Percentiles rank a stretch among this genome's conserved stretches.
Conservation (phyloP, 805 yeast species). For the Limtongozyma cylindracea region DNA sequence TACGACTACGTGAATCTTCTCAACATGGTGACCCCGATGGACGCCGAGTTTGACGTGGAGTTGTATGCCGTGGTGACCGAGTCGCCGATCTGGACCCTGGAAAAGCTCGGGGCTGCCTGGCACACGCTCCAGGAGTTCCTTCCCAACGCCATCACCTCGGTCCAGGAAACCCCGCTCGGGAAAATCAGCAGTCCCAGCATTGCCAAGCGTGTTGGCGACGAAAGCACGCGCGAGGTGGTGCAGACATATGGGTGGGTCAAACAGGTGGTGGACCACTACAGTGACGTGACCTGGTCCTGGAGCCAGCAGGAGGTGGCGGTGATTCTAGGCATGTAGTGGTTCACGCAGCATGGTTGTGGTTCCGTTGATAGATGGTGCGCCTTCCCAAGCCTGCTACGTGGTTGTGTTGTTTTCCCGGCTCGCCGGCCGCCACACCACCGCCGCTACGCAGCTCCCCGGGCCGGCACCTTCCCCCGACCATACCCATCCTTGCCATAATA, state of each 20-base stretch:
- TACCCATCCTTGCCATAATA: constrained; percentile 78
- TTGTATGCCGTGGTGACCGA: constrained; percentile 42
- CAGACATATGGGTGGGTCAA: no score
- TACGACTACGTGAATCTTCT: constrained; percentile 35
- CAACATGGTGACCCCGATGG: constrained; percentile 47
- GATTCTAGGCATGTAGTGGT: no score
- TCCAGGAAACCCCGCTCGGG: constrained; percentile 23
- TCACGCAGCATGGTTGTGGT: no score
- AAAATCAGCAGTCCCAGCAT: constrained; percentile 38
- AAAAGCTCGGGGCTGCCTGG: constrained; percentile 17
- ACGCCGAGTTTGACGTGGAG: constrained; percentile 32
- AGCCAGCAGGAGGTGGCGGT: constrained; percentile 12
- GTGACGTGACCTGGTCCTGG: no score
- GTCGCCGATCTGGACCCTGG: constrained; percentile 24
- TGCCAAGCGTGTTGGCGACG: no score
- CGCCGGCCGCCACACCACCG: no score
- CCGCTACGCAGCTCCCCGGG: no score
- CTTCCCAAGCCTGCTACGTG: no score
- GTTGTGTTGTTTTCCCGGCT: no score
- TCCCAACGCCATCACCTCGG: constrained; percentile 34
- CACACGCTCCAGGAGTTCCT: constrained; percentile 20
- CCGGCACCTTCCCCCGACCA: constrained; percentile 64
- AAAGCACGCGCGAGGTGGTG: no score
- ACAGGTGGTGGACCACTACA: no score
- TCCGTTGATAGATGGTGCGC: no score